phyloP scores from a whole-genome alignment of 2,329 filamentous ascomycete genomes.

The Epichloe festucae region DNA sequence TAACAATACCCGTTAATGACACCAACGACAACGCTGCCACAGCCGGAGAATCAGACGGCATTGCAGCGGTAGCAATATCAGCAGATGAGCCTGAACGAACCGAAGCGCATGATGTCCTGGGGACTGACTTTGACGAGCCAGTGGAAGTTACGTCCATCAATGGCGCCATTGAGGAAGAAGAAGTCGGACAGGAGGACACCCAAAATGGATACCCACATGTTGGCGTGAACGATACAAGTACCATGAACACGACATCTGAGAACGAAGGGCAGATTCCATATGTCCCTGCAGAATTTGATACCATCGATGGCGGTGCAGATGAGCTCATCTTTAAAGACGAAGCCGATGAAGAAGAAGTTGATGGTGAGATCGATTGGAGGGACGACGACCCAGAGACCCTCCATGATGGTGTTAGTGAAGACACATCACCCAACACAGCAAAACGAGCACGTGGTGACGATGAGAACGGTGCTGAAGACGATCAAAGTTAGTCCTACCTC shows the following conservation, averaged over 20 bases:
- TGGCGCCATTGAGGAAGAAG: background rate
- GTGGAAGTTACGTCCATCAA: background rate
- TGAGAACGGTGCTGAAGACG: slow-evolving; percentile 7
- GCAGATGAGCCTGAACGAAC: background rate
- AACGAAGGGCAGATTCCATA: slow-evolving; percentile 22
- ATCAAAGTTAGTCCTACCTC: slow-evolving; percentile 6
- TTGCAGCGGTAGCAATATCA: background rate
- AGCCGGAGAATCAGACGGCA: background rate
- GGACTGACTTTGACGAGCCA: slow-evolving; percentile 2
- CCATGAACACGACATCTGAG: slow-evolving; percentile 3
- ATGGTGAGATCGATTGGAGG: slow-evolving; percentile 11
- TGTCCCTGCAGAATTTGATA: background rate
- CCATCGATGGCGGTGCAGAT: background rate
- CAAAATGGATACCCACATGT: background rate
- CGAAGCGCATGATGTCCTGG: slow-evolving; percentile 1
- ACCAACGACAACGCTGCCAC: background rate
- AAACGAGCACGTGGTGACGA: slow-evolving; percentile 10
- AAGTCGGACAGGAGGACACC: background rate
- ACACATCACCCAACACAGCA: slow-evolving; percentile 1
- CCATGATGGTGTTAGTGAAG: background rate
- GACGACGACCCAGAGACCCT: slow-evolving; percentile 7
- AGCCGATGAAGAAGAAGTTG: slow-evolving; percentile 2
- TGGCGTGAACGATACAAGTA: background rate
- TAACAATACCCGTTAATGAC: background rate
- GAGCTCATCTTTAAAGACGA: background rate